Base-by-base conservation (phyloP, 2,329 filamentous ascomycete genomes). In the Teratosphaeria epicoccoides region DNA sequence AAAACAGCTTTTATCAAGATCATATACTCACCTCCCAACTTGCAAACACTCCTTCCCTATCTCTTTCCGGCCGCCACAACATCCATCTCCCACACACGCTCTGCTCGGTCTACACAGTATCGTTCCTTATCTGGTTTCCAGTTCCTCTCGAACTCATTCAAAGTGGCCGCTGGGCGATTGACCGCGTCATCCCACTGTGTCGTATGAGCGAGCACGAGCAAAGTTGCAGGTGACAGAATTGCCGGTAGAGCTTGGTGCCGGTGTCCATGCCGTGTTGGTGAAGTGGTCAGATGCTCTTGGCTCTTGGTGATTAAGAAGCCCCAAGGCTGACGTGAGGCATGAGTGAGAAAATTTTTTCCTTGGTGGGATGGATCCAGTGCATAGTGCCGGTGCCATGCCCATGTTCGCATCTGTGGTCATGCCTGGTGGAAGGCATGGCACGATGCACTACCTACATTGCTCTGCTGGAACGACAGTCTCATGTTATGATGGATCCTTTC, bases 221-320 rank as follows among this genome's bases (percentile, higher is more conserved):
- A 49, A 69, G 14, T 71, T 70, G 57, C 70, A 73, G 10, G 56
- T 66, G 14, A 54, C 74, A 76, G 53, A 76, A 76, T 46, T 62
- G 68, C 46, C 73, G 61, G 25, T 58, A 58, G 3, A 76, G 61
- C 1, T 62, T 63, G 24, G 70, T 73, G 12, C 74, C 74, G 49
- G 71, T 74, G 20, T 63, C 56, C 3, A 73, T 76, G 65, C 61
- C 11, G 57, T 63, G 54, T 77, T 73, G 6, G 57, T 56, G 50
- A 71, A 76, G 57, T 55, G 50, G 70, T 74, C 55, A 76, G 52
- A 2, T 67, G 66, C 28, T 71, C 65, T 6, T 64, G 61, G 44
- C 73, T 71, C 14, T 65, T 56, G 33, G 72, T 68, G 1, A 67
- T 62, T n/a, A 72, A 68, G 51, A 75, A 73, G 24, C 68, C 33